phyloP scores from a whole-genome alignment of 1,284 basidiomycete genomes.

The Marasmius sp. region DNA sequence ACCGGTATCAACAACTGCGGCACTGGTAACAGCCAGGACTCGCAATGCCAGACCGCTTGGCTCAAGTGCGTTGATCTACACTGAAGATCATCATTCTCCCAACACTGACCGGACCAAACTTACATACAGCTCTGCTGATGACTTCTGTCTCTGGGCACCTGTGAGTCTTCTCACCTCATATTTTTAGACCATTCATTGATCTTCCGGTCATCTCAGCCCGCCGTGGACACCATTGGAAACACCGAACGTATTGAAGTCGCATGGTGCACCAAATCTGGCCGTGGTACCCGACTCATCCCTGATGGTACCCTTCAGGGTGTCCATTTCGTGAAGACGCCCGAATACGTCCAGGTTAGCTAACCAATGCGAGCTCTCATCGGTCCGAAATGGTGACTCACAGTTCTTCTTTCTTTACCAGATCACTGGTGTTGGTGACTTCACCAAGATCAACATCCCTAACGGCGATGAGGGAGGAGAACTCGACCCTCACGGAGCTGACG shows the following conservation, averaged over 20 bases:
- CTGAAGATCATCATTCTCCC: conserved; percentile 22
- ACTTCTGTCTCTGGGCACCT: conserved; percentile 69
- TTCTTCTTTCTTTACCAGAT: conserved; percentile 25
- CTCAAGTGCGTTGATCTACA: conserved; percentile 46
- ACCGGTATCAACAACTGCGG: conserved; percentile 44
- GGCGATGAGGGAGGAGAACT: conserved; percentile 64
- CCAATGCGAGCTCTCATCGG: background rate
- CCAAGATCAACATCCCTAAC: conserved; percentile 55
- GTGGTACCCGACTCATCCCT: conserved; percentile 66
- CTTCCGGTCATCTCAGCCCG: conserved; percentile 22
- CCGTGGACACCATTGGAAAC: conserved; percentile 56
- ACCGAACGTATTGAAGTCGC: conserved; percentile 72
- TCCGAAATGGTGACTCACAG: background rate
- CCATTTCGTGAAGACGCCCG: conserved; percentile 64
- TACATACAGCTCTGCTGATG: conserved; percentile 41
- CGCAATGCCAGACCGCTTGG: conserved; percentile 57
- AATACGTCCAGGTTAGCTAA: conserved; percentile 53
- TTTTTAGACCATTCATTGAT: background rate
- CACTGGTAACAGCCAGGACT: conserved; percentile 31
- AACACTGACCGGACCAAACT: background rate
- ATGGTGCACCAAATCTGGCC: conserved; percentile 71
- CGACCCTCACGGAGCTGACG: conserved; percentile 60
- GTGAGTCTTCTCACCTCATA: conserved; percentile 23
- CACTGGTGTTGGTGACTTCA: conserved; percentile 60
- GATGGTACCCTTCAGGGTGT: conserved; percentile 61